Evolutionary conservation across 345 rosid genomes (phyloP), one percentile per base, ranked within the genome.

Genomic region (Turritis glabra): DNA sequence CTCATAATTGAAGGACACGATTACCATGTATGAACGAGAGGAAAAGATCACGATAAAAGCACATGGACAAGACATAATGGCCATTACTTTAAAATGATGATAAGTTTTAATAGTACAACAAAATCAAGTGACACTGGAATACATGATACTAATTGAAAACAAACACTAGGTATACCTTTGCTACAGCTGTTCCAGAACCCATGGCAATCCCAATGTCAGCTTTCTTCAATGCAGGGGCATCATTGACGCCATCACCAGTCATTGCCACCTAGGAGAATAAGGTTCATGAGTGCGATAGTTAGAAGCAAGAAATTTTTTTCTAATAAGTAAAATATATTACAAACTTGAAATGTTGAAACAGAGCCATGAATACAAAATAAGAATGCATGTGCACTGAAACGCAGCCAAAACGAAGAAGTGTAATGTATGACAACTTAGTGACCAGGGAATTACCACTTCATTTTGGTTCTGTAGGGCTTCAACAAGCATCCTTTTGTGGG

Each of bases 181-280:
- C 99, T 81, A 92, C 99, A 52, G 98, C 97, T 76, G 98, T 95
- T 81, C 98, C 99, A 79, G 99, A 95, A 79, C 99, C 99, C 98
- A 95, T 95, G 51, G 99, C 99, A 81, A 95, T 86, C 73, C 99
- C 99, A 69, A 95, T 95, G 79, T 95, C 88, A 68, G 99, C 98
- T 85, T 92, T 95, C 86, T 89, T 95, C 35, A 95, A 72, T 7
- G 99, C 99, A 81, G 99, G 98, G 71, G 98, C 99, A 87, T 95
- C 99, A 83, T 95, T 95, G 60, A 95, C 99, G 57, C 99, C 99
- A 77, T 95, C 99, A 69, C 99, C 99, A 70, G 99, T 95, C 99
- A 95, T 92, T 75, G 99, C 99, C 79, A 95, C 99, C 99, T 95
- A 78, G 56, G 35, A 81, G 47, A 52, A 41, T 33, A 73, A 68